Evolutionary conservation across 1,139 yeast species (phyloP).

Genomic region (Yamadazyma epiphylla): DNA sequence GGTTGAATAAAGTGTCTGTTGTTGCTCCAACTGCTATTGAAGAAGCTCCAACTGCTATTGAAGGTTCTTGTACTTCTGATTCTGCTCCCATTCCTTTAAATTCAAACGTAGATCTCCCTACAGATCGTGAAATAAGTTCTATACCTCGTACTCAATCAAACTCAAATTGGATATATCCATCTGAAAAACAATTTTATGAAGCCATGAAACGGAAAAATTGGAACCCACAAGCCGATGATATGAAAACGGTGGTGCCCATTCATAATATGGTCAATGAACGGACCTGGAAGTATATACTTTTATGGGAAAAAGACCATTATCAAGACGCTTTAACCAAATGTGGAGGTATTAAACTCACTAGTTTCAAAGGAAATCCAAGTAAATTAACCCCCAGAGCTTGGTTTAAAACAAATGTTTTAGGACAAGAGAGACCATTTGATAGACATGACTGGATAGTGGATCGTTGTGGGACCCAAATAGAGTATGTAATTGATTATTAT

Average conservation of each 20-base stretch:
- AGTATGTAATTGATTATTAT: constrained; percentile 92
- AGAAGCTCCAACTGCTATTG: constrained; percentile 39
- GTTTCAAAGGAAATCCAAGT: constrained; percentile 85
- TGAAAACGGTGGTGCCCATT: constrained; percentile 89
- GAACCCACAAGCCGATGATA: constrained; percentile 78
- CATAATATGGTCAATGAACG: constrained; percentile 92
- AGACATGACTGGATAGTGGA: constrained; percentile 95
- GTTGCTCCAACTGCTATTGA: constrained; percentile 39
- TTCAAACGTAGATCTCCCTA: constrained; percentile 42
- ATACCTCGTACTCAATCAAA: constrained; percentile 73
- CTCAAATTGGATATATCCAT: constrained; percentile 88
- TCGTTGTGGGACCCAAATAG: constrained; percentile 79
- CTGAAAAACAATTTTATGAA: constrained; percentile 89
- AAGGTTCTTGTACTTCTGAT: constrained; percentile 47
- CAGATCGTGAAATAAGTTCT: constrained; percentile 72
- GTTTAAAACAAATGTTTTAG: constrained; percentile 55
- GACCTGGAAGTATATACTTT: constrained; percentile 80
- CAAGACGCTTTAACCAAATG: constrained; percentile 50
- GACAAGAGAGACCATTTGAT: constrained; percentile 82
- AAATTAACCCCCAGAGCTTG: constrained; percentile 89
- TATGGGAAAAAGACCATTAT: constrained; percentile 73
- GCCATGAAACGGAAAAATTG: constrained; percentile 92
- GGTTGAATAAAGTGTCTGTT: constrained; percentile 46
- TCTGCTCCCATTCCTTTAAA: constrained; percentile 1
- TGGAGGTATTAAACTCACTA: constrained; percentile 81